Percentiles rank a stretch among this genome's conserved stretches.
Conservation (phyloP, 2,329 filamentous ascomycete genomes). For the Sarocladium oryzae region DNA sequence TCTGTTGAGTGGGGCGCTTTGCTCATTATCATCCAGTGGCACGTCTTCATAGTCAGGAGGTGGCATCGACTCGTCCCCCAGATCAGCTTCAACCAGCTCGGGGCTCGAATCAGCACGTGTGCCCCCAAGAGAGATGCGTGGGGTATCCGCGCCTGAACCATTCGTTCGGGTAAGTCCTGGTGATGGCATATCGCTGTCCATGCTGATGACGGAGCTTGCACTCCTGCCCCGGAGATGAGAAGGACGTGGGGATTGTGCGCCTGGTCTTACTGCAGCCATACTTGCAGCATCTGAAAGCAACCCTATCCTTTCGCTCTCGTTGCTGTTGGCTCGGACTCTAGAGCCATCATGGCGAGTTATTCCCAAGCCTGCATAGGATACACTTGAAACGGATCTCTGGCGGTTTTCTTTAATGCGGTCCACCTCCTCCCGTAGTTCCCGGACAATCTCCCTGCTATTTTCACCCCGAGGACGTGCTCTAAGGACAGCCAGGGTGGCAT, state of each 20-base stretch:
- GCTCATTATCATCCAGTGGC: conserved; percentile 32
- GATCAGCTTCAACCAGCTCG: conserved; percentile 45
- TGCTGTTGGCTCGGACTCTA: conserved; percentile 64
- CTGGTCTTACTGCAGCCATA: conserved; percentile 36
- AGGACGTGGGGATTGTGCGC: conserved; percentile 23
- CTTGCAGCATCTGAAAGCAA: conserved; percentile 66
- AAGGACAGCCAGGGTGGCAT: conserved; percentile 60
- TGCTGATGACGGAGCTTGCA: conserved; percentile 49
- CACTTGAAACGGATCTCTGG: conserved; percentile 64
- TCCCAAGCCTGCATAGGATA: conserved; percentile 70
- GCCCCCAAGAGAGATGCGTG: conserved; percentile 23
- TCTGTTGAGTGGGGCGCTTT: conserved; percentile 19
- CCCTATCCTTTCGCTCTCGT: conserved; percentile 65
- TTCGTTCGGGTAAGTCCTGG: conserved; percentile 30
- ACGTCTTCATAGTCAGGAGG: conserved; percentile 51
- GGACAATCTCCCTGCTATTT: conserved; percentile 42
- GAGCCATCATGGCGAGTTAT: conserved; percentile 73
- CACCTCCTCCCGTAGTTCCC: conserved; percentile 51
- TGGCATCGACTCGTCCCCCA: conserved; percentile 41
- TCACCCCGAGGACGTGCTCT: conserved; percentile 48
- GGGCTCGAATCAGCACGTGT: conserved; percentile 43
- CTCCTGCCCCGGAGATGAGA: conserved; percentile 39
- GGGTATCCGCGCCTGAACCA: conserved; percentile 38
- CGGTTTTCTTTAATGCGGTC: conserved; percentile 52
- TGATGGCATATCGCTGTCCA: conserved; percentile 40